A percentile compares a stretch with the other conserved stretches of the same genome.
Evolutionary conservation across 2,329 filamentous ascomycete genomes (phyloP).

Genomic region (Magnaporthiopsis incrustans): DNA sequence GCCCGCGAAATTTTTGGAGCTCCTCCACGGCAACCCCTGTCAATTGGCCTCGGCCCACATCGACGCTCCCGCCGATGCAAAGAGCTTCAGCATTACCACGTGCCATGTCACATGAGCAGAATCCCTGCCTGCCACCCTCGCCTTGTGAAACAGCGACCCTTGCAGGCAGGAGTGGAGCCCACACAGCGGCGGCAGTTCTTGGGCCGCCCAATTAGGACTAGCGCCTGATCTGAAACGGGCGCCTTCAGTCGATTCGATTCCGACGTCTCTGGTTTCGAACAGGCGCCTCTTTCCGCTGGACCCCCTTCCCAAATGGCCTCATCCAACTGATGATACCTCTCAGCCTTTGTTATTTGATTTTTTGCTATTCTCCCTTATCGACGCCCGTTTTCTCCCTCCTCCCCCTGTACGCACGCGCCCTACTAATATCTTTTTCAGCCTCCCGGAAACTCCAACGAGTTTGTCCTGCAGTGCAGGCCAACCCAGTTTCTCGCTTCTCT

Average conservation of each 20-base stretch:
- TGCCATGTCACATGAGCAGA: neutral
- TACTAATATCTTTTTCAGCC: neutral
- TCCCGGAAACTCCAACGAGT: neutral
- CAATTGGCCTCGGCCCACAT: neutral
- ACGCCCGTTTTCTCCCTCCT: conserved; percentile 2
- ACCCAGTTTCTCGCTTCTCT: conserved; percentile 7
- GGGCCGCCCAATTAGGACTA: neutral
- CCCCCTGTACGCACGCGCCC: conserved; percentile 2
- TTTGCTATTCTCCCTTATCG: neutral
- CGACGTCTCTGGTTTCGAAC: conserved; percentile 22
- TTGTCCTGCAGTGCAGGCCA: conserved; percentile 13
- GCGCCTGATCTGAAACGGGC: conserved; percentile 1
- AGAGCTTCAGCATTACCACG: neutral
- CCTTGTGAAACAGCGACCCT: neutral
- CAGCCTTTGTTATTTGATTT: neutral
- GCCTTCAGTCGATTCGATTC: conserved; percentile 10
- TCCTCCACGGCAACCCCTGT: neutral
- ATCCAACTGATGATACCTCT: neutral
- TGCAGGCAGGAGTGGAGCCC: neutral
- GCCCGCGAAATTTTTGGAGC: neutral
- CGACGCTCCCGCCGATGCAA: too few species aligned
- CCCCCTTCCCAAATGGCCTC: neutral
- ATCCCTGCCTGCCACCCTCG: neutral
- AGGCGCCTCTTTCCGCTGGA: conserved; percentile 4
- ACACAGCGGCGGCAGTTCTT: too few species aligned